Conservation (phyloP, 139 green algal species). For the Mesostigma viride region DNA sequence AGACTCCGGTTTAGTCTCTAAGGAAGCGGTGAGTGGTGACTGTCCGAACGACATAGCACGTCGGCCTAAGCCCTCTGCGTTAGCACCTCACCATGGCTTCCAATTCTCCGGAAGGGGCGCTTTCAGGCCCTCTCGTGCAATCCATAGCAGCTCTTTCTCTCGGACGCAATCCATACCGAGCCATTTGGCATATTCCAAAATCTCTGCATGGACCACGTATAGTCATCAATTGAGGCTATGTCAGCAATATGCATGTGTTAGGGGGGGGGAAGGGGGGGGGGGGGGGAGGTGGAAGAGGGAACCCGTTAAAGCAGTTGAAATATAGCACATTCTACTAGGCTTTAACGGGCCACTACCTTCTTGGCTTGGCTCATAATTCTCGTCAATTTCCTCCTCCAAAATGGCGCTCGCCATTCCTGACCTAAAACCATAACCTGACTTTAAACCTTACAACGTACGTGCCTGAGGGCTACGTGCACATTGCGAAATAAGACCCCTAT, state of each 20-base stretch:
- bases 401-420: constrained; percentile 35
- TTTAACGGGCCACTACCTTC: constrained; percentile 29
- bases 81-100: constrained; percentile 61
- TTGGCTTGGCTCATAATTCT: constrained; percentile 60
- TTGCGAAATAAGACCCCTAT: too few species aligned
- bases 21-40: too few species aligned
- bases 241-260: background rate
- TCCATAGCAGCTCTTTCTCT: constrained; percentile 64
- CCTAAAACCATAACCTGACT: too few species aligned
- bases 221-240: background rate
- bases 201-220: constrained; percentile 38
- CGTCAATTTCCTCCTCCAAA: constrained; percentile 60
- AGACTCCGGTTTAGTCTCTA: too few species aligned
- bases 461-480: too few species aligned
- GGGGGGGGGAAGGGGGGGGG: too few species aligned
- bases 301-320: background rate
- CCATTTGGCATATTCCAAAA: constrained; percentile 67
- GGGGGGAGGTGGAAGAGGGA: background rate
- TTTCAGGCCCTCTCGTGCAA: constrained; percentile 60
- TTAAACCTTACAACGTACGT: too few species aligned
- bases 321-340: background rate
- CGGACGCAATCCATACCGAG: constrained; percentile 61
- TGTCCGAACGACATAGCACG: too few species aligned
- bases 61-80: too few species aligned
- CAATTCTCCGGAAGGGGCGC: constrained; percentile 58